These are phyloP conservation scores for Omphalotus guepiniiformis DNA, from an alignment of 768 basidiomycete genomes.

Conservation along the genomic window DNA sequence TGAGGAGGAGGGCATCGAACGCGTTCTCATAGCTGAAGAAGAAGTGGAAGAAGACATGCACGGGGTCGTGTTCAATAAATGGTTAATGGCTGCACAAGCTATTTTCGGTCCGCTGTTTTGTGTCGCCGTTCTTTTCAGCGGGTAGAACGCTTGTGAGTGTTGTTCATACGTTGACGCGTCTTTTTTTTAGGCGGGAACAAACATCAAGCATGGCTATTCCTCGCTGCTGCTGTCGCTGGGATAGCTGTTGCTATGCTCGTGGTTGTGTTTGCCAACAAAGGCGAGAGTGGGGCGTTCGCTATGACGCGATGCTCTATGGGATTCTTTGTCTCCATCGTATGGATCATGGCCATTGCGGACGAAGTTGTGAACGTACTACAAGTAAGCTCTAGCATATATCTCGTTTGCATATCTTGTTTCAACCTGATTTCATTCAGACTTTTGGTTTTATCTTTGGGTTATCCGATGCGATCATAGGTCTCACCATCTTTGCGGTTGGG, in stretches of 20 bases:
- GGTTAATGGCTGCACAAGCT: conserved; percentile 84
- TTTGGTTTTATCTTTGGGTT: conserved; percentile 93
- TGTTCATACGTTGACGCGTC: conserved; percentile 6
- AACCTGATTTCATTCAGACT: conserved; percentile 45
- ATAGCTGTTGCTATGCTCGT: conserved; percentile 50
- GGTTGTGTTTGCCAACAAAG: conserved; percentile 53
- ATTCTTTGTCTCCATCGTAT: conserved; percentile 85
- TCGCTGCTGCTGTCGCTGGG: conserved; percentile 55
- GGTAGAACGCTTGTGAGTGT: conserved; percentile 22
- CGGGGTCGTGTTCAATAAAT: conserved; percentile 67
- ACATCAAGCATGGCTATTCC: conserved; percentile 45
- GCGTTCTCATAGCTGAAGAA: conserved; percentile 68
- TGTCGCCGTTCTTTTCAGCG: conserved; percentile 72
- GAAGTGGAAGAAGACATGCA: conserved; percentile 68
- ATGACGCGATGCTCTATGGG: conserved; percentile 85
- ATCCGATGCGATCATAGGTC: conserved; percentile 94
- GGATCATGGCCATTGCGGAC: conserved; percentile 98
- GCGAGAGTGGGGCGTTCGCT: conserved; percentile 50
- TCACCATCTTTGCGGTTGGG: conserved; percentile 95
- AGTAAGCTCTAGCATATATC: conserved; percentile 37
- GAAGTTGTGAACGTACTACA: conserved; percentile 90
- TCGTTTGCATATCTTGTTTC: neutral
- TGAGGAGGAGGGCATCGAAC: conserved; percentile 71
- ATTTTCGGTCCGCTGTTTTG: conserved; percentile 78
- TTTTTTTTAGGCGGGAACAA: conserved; percentile 37